Evolutionary conservation across 2,329 filamentous ascomycete species (phyloP).

Genomic region (Ceratocystiopsis brevicomis): DNA sequence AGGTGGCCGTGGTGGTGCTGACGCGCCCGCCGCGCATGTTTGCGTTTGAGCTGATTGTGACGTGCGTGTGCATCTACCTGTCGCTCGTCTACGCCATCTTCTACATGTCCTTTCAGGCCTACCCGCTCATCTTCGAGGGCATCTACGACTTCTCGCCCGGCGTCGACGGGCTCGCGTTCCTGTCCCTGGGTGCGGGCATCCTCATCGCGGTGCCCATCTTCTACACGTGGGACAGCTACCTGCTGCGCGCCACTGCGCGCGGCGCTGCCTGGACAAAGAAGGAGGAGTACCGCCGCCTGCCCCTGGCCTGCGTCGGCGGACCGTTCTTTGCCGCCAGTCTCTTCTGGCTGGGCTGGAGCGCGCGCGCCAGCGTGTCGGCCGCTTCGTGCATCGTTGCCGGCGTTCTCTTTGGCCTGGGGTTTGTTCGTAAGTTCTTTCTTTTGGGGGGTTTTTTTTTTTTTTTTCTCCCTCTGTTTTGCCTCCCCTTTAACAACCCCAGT

Average conservation of each 20-base stretch:
- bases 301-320: conserved; percentile 51
- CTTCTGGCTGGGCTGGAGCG: conserved; percentile 45
- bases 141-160: conserved; percentile 46
- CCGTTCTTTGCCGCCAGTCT: conserved; percentile 38
- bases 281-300: conserved; percentile 51
- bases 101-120: conserved; percentile 61
- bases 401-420: conserved; percentile 41
- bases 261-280: conserved; percentile 37
- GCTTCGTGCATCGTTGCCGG: conserved; percentile 40
- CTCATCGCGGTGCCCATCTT: conserved; percentile 40
- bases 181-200: conserved; percentile 48
- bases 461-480: not conserved
- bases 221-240: conserved; percentile 42
- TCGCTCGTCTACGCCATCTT: conserved; percentile 49
- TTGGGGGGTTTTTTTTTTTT: not conserved
- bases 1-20: conserved; percentile 50
- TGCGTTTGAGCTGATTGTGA: conserved; percentile 51
- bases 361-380: conserved; percentile 28
- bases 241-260: conserved; percentile 30
- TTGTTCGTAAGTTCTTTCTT: conserved; percentile 11
- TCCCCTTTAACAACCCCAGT: not conserved
- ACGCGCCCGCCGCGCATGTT: conserved; percentile 57
- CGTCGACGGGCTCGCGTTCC: conserved; percentile 45
- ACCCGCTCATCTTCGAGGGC: conserved; percentile 46
- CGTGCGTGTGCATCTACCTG: conserved; percentile 50